Base-by-base conservation (phyloP, 2,329 filamentous ascomycete genomes). In the Exophiala spinifera region DNA sequence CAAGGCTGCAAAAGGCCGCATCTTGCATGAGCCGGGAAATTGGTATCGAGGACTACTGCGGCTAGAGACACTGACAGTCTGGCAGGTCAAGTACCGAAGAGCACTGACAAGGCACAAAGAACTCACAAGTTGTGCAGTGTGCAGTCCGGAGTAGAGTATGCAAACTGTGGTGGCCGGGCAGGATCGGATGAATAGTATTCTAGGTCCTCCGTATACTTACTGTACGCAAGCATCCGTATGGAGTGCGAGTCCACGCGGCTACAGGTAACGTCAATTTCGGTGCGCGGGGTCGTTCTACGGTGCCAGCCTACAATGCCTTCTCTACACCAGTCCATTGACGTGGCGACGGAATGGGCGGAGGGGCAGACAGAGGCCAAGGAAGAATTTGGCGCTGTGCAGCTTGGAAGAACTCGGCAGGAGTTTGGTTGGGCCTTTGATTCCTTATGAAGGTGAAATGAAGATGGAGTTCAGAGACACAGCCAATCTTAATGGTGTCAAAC, bases 401-500 rank as follows among this genome's bases (percentile, higher is more conserved):
- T 8, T 17, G 15, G 15, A 49, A 36, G 31, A 49, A 34, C 28
- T 31, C 28, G 28, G 28, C 44, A 25, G 15, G 44, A 31, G 44
- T 46, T 6, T 15, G 23, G 2, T n/a, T n/a, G n/a, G n/a, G n/a
- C n/a, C n/a, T n/a, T n/a, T n/a, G n/a, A n/a, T n/a, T n/a, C 14
- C 7, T 13, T 20, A 37, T 36, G 45, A 20, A 43, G n/a, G 28
- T 31, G 28, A 31, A 31, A 31, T 31, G 28, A 31, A 10, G 6
- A 48, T 48, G 45, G 44, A 48, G 44, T n/a, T 13, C 7, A 13
- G n/a, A 43, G 34, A 25, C 44, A 36, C 36, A 34, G 40, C 55
- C 57, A 60, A 60, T 60, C 57, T 60, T 60, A 60, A 57, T 52
- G 57, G 57, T 51, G 57, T 60, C 55, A 37, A 60, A 57, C 49